phyloP scores from a whole-genome alignment of 352 stramenopile species.

The Pythium brachiatum region DNA sequence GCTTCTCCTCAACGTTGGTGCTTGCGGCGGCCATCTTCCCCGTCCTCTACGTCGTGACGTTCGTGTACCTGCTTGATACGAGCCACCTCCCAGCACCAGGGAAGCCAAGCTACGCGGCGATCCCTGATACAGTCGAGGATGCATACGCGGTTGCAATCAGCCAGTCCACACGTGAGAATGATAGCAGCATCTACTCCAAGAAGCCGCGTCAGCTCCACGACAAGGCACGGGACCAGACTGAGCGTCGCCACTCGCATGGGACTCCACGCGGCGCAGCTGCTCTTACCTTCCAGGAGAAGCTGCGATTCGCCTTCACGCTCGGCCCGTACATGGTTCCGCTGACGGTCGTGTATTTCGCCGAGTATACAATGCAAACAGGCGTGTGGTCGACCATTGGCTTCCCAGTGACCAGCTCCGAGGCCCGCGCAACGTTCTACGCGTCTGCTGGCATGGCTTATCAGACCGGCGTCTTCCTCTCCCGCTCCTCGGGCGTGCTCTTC shows the following conservation, averaged over 20 bases:
- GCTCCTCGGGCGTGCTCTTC: constrained; percentile 86
- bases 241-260: neutral
- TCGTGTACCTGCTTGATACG: constrained; percentile 61
- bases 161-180: constrained; percentile 21
- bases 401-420: constrained; percentile 65
- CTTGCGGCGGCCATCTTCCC: constrained; percentile 59
- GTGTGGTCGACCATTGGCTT: constrained; percentile 95
- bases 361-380: constrained; percentile 93
- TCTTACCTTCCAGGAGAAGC: constrained; percentile 58
- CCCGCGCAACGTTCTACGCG: constrained; percentile 88
- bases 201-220: neutral
- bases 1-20: constrained; percentile 60
- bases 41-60: constrained; percentile 56
- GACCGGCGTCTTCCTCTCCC: constrained; percentile 90
- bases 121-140: constrained; percentile 16
- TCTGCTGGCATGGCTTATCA: constrained; percentile 91
- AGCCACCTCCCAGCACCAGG: constrained; percentile 44
- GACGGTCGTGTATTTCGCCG: constrained; percentile 91
- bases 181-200: constrained; percentile 1
- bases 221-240: neutral
- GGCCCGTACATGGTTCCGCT: constrained; percentile 91
- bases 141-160: constrained; percentile 8
- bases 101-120: constrained; percentile 24
- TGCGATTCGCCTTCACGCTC: constrained; percentile 76
- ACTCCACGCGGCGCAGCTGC: constrained; percentile 3